Evolutionary conservation across 148 eudicot species (phyloP).

Genomic region (Chenopodium quinoa): DNA sequence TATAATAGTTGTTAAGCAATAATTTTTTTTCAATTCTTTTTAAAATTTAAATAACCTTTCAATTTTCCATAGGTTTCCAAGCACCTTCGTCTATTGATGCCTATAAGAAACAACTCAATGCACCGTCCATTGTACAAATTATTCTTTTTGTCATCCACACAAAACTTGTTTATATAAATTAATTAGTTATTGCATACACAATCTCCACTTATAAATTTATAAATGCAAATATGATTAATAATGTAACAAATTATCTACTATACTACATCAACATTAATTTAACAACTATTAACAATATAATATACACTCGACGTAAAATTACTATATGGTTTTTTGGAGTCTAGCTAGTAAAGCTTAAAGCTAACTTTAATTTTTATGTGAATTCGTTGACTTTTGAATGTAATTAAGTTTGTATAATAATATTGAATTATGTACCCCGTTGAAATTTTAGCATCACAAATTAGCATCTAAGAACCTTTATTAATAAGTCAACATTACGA

Average conservation of each 20-base stretch:
- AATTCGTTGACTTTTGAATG: conserved; percentile 21
- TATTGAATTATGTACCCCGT: background rate
- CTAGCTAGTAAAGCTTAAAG: background rate
- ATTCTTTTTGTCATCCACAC: conserved; percentile 22
- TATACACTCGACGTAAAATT: too few relatives aligned
- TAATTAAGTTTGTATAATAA: background rate
- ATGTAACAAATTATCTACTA: background rate
- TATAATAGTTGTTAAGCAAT: background rate
- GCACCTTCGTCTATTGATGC: background rate
- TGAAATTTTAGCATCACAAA: conserved; percentile 21
- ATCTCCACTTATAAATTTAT: background rate
- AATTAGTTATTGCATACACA: background rate
- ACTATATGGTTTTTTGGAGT: background rate
- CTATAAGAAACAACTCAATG: background rate
- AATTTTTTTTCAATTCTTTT: background rate
- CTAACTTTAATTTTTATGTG: background rate
- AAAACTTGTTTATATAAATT: background rate
- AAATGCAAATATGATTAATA: background rate
- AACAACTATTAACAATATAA: too few relatives aligned
- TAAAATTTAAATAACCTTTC: conserved; percentile 8
- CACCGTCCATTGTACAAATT: conserved; percentile 25
- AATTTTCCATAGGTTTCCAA: background rate
- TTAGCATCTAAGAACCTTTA: conserved; percentile 26
- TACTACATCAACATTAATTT: background rate
- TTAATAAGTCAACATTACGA: conserved; percentile 27